These are phyloP conservation scores for Cytospora chrysosperma DNA, from an alignment of 2,329 filamentous ascomycete species.

Conservation along the genomic window DNA sequence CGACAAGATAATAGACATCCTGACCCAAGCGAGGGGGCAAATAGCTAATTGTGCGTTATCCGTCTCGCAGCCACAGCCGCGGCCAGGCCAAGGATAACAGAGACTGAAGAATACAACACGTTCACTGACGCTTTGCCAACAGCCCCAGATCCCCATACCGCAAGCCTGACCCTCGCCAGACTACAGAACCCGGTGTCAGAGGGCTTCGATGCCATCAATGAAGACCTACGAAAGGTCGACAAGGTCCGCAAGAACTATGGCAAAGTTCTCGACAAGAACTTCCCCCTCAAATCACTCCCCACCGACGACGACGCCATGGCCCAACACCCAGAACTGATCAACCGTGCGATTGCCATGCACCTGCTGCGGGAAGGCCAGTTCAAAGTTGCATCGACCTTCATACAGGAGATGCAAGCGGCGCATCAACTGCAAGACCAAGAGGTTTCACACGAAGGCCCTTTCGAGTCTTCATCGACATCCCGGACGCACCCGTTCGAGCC, in stretches of 20 bases:
- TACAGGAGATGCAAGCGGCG: conserved; percentile 61
- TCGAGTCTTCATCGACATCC: not conserved
- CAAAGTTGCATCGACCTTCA: conserved; percentile 79
- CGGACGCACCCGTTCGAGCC: conserved; percentile 5
- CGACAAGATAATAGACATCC: conserved; percentile 76
- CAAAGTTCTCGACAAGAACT: conserved; percentile 74
- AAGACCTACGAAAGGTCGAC: conserved; percentile 79
- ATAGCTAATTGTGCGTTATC: conserved; percentile 63
- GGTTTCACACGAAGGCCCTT: not conserved
- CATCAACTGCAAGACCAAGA: conserved; percentile 17
- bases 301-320: conserved; percentile 80
- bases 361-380: conserved; percentile 94
- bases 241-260: conserved; percentile 79
- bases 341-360: conserved; percentile 95
- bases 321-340: conserved; percentile 74
- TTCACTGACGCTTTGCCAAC: conserved; percentile 17
- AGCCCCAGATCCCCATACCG: conserved; percentile 64
- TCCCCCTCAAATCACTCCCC: conserved; percentile 61
- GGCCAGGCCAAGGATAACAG: not conserved
- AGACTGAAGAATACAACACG: not conserved
- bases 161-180: conserved; percentile 74
- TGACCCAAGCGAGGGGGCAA: conserved; percentile 70
- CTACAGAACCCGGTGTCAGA: conserved; percentile 83
- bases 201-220: conserved; percentile 76
- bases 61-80: not conserved